phyloP scores from a whole-genome alignment of 148 eudicot genomes.

The Pouteria glomerata region DNA sequence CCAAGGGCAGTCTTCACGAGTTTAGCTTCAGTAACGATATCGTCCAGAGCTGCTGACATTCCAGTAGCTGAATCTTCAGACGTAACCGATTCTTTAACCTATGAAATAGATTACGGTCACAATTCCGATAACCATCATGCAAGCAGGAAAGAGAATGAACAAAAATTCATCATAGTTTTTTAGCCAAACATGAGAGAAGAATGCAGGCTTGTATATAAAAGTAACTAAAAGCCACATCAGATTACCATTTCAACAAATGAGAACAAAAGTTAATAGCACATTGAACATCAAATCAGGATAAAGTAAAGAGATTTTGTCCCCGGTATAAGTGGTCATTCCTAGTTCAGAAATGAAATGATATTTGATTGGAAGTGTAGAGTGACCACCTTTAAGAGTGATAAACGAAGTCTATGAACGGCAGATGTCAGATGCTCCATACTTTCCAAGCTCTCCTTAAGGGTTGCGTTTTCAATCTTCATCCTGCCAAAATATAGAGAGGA shows the following conservation, averaged over 20 bases:
- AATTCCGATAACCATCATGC: background rate
- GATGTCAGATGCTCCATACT: conserved; percentile 81
- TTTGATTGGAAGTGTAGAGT: background rate
- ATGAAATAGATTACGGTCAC: background rate
- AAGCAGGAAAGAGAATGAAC: background rate
- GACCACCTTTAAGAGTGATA: conserved; percentile 68
- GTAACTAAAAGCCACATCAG: background rate
- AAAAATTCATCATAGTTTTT: background rate
- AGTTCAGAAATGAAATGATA: background rate
- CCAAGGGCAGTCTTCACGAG: conserved; percentile 75
- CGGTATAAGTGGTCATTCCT: background rate
- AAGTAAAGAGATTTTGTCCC: background rate
- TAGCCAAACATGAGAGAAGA: background rate
- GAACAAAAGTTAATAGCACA: background rate
- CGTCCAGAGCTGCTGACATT: conserved; percentile 36
- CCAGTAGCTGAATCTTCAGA: conserved; percentile 17
- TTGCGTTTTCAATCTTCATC: conserved; percentile 79
- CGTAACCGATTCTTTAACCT: conserved; percentile 53
- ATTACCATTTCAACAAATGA: background rate
- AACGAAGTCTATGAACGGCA: conserved; percentile 64
- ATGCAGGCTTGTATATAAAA: background rate
- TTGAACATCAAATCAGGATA: background rate
- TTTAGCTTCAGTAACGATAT: conserved; percentile 63
- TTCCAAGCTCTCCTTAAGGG: conserved; percentile 83
- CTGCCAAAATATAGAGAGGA: conserved; percentile 22